Base-by-base conservation (phyloP, 2,329 filamentous ascomycete species). In the Rutstroemia sydowiana region DNA sequence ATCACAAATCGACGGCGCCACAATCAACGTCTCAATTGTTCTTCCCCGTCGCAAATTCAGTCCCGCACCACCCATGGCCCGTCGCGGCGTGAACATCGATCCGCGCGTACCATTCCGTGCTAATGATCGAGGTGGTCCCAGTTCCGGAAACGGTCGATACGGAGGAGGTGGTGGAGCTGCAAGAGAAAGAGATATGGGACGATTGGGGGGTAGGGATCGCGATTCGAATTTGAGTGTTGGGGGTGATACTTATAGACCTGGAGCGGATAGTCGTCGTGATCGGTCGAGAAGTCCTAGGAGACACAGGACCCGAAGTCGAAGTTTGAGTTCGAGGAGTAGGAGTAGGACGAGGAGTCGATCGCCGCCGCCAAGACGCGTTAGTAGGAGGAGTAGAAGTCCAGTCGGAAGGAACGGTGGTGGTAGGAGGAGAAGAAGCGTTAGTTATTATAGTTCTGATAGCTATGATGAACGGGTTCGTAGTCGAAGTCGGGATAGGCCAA, bases 21-120 rank as follows among this genome's bases (percentile, higher is more conserved):
- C 63, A 5, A 66, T 68, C 51, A 67, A 64, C 48, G 66, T 68
- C 14, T 68, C 66, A 26, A 67, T 67, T 32, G 66, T 68, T 28
- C 59, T 68, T 32, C 64, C 66, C 5, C 64, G 64, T 18, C 63
- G 65, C 45, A 88, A 89, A 61, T 88, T 95, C 63, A 91, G 88
- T 6, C 82, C 82, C 16, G 82, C 86, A 42, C 91, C 91, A 14
- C 88, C 88, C 1, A 79, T 79, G 5, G 81, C 85, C 47, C 79
- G 84, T 46, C 78, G 79, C 45, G 78, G 79, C 53, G 76, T 76
- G 52, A 78, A 79, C 57, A 77, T 82, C 60, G 74, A 81, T 64
- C 73, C 82, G 54, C 69, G 79, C 64, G 71, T 52, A 16, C 58
- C 60, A 23, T 30, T 46, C 28, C 16, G 55, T 8, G 54, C 55